Percentiles rank a stretch among this genome's conserved stretches.
phyloP scores from a whole-genome alignment of 2,329 filamentous ascomycete species.

The Rhinocladiella mackenziei region DNA sequence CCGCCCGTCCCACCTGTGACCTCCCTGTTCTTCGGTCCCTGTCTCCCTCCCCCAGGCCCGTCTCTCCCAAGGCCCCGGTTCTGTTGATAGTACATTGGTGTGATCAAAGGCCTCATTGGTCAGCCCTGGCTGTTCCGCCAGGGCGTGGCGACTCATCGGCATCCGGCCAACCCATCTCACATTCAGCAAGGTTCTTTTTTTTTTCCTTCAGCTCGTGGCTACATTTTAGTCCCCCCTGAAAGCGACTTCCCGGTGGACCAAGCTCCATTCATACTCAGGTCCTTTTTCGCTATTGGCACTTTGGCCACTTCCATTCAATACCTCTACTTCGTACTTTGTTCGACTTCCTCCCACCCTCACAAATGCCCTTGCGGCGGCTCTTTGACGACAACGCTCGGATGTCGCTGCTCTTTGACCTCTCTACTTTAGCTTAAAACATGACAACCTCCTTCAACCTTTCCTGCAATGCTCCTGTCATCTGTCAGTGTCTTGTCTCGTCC shows the following conservation, averaged over 20 bases:
- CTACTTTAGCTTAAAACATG: conserved; percentile 20
- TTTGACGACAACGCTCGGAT: conserved; percentile 10
- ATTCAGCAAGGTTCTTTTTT: conserved; percentile 19
- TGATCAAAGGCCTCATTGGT: conserved; percentile 18
- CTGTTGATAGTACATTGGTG: conserved; percentile 16
- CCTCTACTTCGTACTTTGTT: conserved; percentile 4
- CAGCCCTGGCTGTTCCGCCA: conserved; percentile 6
- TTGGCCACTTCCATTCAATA: conserved; percentile 21
- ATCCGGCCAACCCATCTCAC: conserved; percentile 11
- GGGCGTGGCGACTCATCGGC: conserved; percentile 19
- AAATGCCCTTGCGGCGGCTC: conserved; percentile 8
- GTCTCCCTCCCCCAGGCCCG: conserved; percentile 3
- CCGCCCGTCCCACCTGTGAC: no score
- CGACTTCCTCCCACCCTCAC: conserved; percentile 7
- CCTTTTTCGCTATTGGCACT: conserved; percentile 11
- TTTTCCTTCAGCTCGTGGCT: conserved; percentile 22
- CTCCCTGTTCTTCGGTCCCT: no score
- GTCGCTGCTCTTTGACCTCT: conserved; percentile 9
- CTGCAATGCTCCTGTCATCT: conserved; percentile 12
- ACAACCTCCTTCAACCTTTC: conserved; percentile 15
- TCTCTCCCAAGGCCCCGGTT: conserved; percentile 19
- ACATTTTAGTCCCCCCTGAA: conserved; percentile 6
- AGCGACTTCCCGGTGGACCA: conserved; percentile 3
- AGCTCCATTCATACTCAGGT: conserved; percentile 8
- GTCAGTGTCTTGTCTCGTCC: conserved; percentile 17